These are phyloP conservation scores for Starmerella cellae DNA, from an alignment of 805 yeast genomes.

Conservation along the genomic window DNA sequence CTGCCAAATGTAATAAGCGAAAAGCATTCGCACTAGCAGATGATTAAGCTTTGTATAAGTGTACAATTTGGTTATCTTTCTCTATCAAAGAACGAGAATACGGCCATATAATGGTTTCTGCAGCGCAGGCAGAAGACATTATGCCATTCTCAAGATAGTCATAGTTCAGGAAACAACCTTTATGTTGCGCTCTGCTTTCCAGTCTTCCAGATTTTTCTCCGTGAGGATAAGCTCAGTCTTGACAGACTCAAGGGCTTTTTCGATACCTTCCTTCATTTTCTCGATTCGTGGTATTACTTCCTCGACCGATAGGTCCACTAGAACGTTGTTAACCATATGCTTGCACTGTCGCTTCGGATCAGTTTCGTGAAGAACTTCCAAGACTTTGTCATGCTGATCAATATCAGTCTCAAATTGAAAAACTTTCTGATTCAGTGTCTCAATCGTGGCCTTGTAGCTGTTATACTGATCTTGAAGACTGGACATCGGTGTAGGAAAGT, in stretches of 20 bases:
- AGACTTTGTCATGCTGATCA: slow-evolving; percentile 40
- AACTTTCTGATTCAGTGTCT: slow-evolving; percentile 29
- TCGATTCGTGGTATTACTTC: slow-evolving; percentile 55
- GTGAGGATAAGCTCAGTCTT: slow-evolving; percentile 31
- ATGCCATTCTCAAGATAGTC: background rate
- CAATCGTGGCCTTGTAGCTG: slow-evolving; percentile 27
- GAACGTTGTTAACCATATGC: slow-evolving; percentile 88
- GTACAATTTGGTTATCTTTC: too few species aligned
- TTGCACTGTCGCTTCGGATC: slow-evolving; percentile 61
- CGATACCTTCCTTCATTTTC: slow-evolving; percentile 41
- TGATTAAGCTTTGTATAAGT: too few species aligned
- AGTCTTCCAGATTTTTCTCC: slow-evolving; percentile 34
- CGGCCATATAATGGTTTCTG: too few species aligned
- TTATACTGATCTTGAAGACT: slow-evolving; percentile 32
- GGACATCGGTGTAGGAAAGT: too few species aligned
- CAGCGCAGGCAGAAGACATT: too few species aligned
- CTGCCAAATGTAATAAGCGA: background rate
- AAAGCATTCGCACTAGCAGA: too few species aligned
- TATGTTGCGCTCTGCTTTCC: slow-evolving; percentile 41
- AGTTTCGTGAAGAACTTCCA: slow-evolving; percentile 41
- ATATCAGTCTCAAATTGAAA: slow-evolving; percentile 31
- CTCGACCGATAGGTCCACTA: slow-evolving; percentile 69
- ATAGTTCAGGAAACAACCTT: slow-evolving; percentile 30
- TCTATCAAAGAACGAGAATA: too few species aligned
- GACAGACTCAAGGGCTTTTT: slow-evolving; percentile 31